Conservation (phyloP, 257 asterid species). For the Vinca minor region DNA sequence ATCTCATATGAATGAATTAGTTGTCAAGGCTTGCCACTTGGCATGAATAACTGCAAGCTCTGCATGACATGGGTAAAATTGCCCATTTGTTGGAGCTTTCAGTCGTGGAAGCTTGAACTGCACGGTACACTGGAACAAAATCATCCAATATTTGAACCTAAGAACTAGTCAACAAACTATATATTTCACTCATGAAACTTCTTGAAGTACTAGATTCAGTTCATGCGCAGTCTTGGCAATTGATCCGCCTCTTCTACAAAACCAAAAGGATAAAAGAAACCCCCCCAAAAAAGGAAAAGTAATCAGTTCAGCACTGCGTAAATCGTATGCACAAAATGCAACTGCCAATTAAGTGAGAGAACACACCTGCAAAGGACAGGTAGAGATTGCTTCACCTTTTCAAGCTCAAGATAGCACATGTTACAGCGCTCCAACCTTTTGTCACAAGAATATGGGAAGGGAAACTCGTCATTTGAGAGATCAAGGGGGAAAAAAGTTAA, state of each 20-base stretch:
- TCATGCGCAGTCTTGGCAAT: conserved; percentile 84
- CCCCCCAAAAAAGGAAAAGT: not conserved
- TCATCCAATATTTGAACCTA: conserved; percentile 11
- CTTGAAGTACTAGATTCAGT: conserved; percentile 75
- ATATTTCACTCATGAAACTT: conserved; percentile 44
- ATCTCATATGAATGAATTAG: conserved; percentile 14
- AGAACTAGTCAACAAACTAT: conserved; percentile 12
- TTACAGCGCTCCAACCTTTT: conserved; percentile 91
- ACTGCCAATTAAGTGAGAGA: conserved; percentile 9
- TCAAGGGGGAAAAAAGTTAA: not conserved
- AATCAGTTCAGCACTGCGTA: not conserved
- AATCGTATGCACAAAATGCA: conserved; percentile 8
- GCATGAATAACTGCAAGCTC: conserved; percentile 14
- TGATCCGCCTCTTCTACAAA: conserved; percentile 79
- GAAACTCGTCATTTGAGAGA: conserved; percentile 8
- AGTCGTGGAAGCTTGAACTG: not conserved
- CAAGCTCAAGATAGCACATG: conserved; percentile 82
- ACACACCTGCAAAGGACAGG: conserved; percentile 67
- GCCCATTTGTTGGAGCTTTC: conserved; percentile 4
- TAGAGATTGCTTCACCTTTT: conserved; percentile 62
- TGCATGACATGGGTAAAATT: conserved; percentile 2
- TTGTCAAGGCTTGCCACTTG: conserved; percentile 11
- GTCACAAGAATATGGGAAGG: conserved; percentile 16
- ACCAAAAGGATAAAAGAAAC: conserved; percentile 5
- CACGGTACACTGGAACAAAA: conserved; percentile 7